A percentile compares a stretch with the other conserved stretches of the same genome.
Conservation (phyloP, 352 stramenopile species). For the Pythium guiyangense region DNA sequence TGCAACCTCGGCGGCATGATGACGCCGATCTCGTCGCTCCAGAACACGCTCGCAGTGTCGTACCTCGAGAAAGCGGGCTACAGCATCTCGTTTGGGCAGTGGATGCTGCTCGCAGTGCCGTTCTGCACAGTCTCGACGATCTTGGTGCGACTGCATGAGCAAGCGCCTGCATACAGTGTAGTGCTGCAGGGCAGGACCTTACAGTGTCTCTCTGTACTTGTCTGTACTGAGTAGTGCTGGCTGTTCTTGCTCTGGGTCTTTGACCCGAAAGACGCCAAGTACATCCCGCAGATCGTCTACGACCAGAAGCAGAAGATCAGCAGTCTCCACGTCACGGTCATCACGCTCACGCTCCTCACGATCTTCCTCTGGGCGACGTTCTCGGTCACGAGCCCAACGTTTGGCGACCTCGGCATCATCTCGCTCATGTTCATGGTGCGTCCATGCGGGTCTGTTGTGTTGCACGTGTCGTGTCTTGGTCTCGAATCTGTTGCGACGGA, state of each 20-base stretch:
- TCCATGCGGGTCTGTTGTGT: background rate
- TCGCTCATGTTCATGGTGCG: slow-evolving; percentile 86
- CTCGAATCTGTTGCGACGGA: background rate
- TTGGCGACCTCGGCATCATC: slow-evolving; percentile 90
- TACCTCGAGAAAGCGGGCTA: slow-evolving; percentile 87
- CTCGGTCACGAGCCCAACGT: slow-evolving; percentile 78
- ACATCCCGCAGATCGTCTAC: slow-evolving; percentile 92
- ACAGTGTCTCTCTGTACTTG: background rate
- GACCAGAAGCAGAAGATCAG: slow-evolving; percentile 89
- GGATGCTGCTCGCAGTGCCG: slow-evolving; percentile 87
- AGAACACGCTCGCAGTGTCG: slow-evolving; percentile 84
- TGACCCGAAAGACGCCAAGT: slow-evolving; percentile 81
- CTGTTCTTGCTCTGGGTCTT: slow-evolving; percentile 86
- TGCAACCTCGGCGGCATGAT: slow-evolving; percentile 94
- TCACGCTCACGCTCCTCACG: slow-evolving; percentile 86
- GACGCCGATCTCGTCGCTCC: slow-evolving; percentile 90
- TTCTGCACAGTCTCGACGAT: slow-evolving; percentile 87
- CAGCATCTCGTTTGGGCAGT: slow-evolving; percentile 87
- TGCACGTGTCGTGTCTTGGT: background rate
- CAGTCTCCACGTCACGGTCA: slow-evolving; percentile 84
- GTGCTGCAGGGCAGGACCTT: background rate
- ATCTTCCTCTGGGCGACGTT: slow-evolving; percentile 91
- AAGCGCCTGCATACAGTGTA: background rate
- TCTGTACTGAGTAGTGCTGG: slow-evolving; percentile 59
- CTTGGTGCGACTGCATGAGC: slow-evolving; percentile 32